These are phyloP conservation scores for Lentinula boryana DNA, from an alignment of 768 basidiomycete species.

Conservation along the genomic window DNA sequence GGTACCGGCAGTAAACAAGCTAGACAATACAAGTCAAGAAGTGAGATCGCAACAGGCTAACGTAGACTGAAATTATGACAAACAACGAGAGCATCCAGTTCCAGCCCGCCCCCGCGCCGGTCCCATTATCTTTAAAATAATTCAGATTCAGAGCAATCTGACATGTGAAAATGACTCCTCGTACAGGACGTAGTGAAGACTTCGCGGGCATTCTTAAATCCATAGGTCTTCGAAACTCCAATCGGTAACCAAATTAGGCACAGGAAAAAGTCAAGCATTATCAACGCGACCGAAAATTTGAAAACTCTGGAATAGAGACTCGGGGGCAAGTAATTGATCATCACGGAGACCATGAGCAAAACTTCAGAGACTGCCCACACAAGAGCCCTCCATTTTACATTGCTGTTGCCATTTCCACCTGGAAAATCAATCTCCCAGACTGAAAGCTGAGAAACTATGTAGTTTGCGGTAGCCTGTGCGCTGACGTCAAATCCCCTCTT, in stretches of 20 bases:
- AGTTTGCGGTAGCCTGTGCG: constrained; percentile 77
- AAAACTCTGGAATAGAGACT: constrained; percentile 70
- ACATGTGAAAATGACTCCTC: constrained; percentile 17
- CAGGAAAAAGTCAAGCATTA: constrained; percentile 84
- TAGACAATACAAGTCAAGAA: constrained; percentile 16
- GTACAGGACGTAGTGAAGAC: constrained; percentile 79
- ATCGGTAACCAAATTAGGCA: constrained; percentile 92
- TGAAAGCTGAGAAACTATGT: constrained; percentile 76
- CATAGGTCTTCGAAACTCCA: constrained; percentile 83
- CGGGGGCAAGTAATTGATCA: constrained; percentile 84
- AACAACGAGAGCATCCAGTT: constrained; percentile 90
- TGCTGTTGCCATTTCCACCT: constrained; percentile 63
- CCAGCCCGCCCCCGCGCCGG: constrained; percentile 82
- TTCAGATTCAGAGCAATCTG: not conserved
- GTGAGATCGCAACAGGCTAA: not conserved
- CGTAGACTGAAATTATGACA: not conserved
- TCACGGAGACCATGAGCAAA: constrained; percentile 63
- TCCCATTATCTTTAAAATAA: constrained; percentile 67
- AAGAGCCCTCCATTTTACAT: constrained; percentile 81
- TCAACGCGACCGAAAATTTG: constrained; percentile 64
- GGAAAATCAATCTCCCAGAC: constrained; percentile 82
- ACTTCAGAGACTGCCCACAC: constrained; percentile 81
- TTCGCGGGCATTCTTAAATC: constrained; percentile 77
- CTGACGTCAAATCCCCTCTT: not conserved
- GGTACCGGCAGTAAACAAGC: constrained; percentile 82